phyloP scores from a whole-genome alignment of 371 early-diverging fungal species.

The Mortierella sp. region DNA sequence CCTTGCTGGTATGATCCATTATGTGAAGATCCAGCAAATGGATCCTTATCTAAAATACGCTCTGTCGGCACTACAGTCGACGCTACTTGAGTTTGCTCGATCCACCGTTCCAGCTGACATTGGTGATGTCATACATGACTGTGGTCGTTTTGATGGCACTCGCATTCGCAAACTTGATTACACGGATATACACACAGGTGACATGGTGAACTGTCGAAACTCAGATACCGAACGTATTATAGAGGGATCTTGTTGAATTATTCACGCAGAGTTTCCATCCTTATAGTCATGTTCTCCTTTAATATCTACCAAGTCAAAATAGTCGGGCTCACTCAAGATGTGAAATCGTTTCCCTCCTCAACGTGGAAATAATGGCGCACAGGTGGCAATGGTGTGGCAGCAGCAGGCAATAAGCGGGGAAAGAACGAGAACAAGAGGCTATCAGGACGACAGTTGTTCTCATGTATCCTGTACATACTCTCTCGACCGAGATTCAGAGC shows the following conservation, averaged over 20 bases:
- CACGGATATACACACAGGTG: slow-evolving; percentile 36
- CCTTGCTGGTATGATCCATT: neutral
- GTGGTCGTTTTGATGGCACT: slow-evolving; percentile 35
- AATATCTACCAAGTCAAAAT: slow-evolving; percentile 14
- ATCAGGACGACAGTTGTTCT: neutral
- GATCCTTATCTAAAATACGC: neutral
- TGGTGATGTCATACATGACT: neutral
- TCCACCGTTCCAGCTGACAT: slow-evolving; percentile 26
- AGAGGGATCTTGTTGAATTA: slow-evolving; percentile 23
- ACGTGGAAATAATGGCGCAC: neutral
- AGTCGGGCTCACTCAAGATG: slow-evolving; percentile 11
- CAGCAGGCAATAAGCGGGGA: neutral
- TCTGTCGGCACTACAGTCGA: neutral
- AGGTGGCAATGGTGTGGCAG: neutral
- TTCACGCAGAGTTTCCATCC: slow-evolving; percentile 20
- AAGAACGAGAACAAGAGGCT: neutral
- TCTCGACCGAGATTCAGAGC: neutral
- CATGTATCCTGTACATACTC: neutral
- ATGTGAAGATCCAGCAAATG: neutral
- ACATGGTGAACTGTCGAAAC: slow-evolving; percentile 33
- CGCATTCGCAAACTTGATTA: slow-evolving; percentile 19
- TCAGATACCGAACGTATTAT: slow-evolving; percentile 17
- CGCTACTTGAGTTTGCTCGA: slow-evolving; percentile 11
- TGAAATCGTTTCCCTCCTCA: slow-evolving; percentile 22
- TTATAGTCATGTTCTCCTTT: slow-evolving; percentile 10